Evolutionary conservation across 2,329 filamentous ascomycete genomes (phyloP).

Genomic region (Neofusicoccum sp.): DNA sequence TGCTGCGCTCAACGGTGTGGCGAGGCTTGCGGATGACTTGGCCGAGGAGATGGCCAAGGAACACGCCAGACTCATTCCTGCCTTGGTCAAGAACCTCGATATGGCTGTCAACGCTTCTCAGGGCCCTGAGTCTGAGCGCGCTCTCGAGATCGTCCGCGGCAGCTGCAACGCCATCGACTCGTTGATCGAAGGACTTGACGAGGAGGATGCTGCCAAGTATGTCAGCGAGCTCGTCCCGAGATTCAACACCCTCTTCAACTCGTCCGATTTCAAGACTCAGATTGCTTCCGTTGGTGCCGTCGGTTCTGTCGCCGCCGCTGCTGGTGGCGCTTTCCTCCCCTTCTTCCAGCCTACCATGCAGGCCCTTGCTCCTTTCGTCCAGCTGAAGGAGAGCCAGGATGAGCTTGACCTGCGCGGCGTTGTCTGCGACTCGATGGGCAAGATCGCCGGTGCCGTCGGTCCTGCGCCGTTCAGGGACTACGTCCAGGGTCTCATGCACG

Average conservation of each 20-base stretch:
- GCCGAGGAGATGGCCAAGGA: conserved; percentile 84
- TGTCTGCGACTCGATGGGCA: conserved; percentile 88
- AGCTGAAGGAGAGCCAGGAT: conserved; percentile 83
- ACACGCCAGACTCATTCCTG: conserved; percentile 79
- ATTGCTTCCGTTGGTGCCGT: conserved; percentile 84
- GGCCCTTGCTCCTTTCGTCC: conserved; percentile 78
- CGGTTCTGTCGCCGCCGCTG: conserved; percentile 83
- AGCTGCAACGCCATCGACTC: conserved; percentile 90
- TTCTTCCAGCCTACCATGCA: conserved; percentile 91
- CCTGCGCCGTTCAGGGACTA: conserved; percentile 84
- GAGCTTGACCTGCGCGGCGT: conserved; percentile 86
- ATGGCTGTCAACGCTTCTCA: conserved; percentile 68
- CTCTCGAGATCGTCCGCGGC: conserved; percentile 80
- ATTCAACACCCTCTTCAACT: conserved; percentile 77
- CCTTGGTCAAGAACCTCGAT: conserved; percentile 85
- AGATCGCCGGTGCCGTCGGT: conserved; percentile 87
- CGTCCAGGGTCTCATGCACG: conserved; percentile 84
- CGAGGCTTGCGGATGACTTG: conserved; percentile 88
- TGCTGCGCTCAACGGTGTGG: conserved; percentile 82
- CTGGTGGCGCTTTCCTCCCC: conserved; percentile 80
- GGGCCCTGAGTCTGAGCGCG: conserved; percentile 66
- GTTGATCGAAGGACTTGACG: conserved; percentile 80
- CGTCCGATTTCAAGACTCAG: conserved; percentile 87
- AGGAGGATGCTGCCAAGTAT: conserved; percentile 77
- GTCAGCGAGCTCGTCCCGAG: conserved; percentile 79